These are phyloP conservation scores for Pseudonitzschia pungens DNA, from an alignment of 108 stramenopile species.

Conservation along the genomic window DNA sequence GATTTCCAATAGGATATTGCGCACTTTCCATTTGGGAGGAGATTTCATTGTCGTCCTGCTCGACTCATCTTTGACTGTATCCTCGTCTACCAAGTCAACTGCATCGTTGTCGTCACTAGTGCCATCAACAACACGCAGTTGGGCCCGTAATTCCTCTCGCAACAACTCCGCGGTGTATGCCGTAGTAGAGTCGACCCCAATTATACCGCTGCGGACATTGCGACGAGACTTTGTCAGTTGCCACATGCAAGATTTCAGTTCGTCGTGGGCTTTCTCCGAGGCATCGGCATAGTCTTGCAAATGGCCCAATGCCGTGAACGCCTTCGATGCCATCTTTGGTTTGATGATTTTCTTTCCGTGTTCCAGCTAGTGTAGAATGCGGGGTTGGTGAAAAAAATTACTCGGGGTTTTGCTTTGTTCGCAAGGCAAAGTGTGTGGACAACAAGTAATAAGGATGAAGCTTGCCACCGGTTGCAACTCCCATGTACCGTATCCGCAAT, in stretches of 20 bases:
- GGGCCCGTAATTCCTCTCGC: conserved; percentile 35
- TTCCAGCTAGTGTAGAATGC: too few species aligned
- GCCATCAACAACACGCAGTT: conserved; percentile 1
- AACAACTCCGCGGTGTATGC: conserved; percentile 20
- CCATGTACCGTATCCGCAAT: too few species aligned
- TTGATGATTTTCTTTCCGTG: too few species aligned
- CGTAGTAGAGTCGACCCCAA: conserved; percentile 18
- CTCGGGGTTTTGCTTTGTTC: too few species aligned
- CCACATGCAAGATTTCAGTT: conserved; percentile 29
- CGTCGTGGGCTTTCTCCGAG: conserved; percentile 3
- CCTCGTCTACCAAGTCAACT: conserved; percentile 11
- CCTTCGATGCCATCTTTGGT: neutral
- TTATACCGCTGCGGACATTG: conserved; percentile 17
- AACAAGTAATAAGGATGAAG: too few species aligned
- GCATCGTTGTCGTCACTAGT: neutral
- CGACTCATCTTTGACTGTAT: neutral
- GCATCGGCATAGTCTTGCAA: conserved; percentile 21
- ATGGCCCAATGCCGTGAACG: conserved; percentile 1
- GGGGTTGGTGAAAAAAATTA: too few species aligned
- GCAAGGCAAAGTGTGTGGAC: too few species aligned
- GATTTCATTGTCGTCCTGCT: neutral
- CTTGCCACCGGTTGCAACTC: too few species aligned
- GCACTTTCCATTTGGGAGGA: conserved; percentile 17
- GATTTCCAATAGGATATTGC: conserved; percentile 2
- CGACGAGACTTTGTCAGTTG: conserved; percentile 34